phyloP scores from a whole-genome alignment of 805 yeast species.

The Saturnispora sekii region DNA sequence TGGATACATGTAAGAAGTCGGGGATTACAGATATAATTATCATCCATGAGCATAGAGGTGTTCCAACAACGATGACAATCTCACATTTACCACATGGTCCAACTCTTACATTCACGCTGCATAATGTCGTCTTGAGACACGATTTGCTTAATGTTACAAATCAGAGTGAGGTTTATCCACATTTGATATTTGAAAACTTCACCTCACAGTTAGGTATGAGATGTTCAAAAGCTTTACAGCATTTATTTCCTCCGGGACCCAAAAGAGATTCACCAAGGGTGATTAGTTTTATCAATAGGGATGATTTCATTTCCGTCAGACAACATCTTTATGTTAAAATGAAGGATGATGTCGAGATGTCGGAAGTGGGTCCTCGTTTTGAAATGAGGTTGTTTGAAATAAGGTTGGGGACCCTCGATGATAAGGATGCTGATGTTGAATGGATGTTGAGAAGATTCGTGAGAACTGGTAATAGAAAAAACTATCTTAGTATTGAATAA shows the following conservation, averaged over 20 bases:
- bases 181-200: conserved; percentile 86
- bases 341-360: conserved; percentile 77
- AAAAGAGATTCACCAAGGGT: conserved; percentile 84
- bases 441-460: conserved; percentile 92
- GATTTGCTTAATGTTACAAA: conserved; percentile 81
- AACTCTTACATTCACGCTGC: conserved; percentile 85
- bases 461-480: conserved; percentile 92
- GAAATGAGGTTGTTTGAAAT: conserved; percentile 92
- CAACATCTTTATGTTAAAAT: conserved; percentile 92
- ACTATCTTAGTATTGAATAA: conserved; percentile 45
- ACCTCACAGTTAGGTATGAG: conserved; percentile 73
- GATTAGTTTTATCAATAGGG: conserved; percentile 83
- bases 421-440: conserved; percentile 95
- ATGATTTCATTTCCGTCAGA: conserved; percentile 88
- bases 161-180: conserved; percentile 88
- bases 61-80: conserved; percentile 85
- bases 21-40: conserved; percentile 78
- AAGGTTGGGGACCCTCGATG: conserved; percentile 82
- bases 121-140: conserved; percentile 89
- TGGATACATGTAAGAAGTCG: conserved; percentile 66
- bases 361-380: conserved; percentile 97
- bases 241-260: conserved; percentile 94
- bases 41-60: conserved; percentile 96
- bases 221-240: conserved; percentile 71
- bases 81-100: conserved; percentile 99